Base-by-base conservation (phyloP, 208 protist genomes). In the Trypanosoma melophagium region DNA sequence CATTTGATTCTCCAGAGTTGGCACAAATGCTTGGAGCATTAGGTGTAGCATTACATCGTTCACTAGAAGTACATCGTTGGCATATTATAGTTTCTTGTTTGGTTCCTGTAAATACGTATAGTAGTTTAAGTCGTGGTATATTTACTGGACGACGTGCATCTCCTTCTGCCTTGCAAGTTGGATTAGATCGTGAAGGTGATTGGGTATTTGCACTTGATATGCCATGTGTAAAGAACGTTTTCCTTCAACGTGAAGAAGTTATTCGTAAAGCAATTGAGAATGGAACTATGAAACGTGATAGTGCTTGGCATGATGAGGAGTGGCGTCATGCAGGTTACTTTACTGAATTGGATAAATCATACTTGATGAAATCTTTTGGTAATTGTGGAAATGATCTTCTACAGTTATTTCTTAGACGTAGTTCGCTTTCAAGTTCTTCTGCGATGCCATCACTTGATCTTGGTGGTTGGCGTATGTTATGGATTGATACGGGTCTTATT, bases 11-110 rank as follows among this genome's bases (percentile, higher is more conserved):
- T 45, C 86, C 90, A 5, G 76, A 88, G 44, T 67, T 96, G 19
- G 84, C 82, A 4, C 63, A 71, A 40, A 76, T 96, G 60, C 81
- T 96, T 42, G 86, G 88, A 14, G 71, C 74, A 25, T 76, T 96
- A 28, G 88, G 84, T 44, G 81, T 89, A 72, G 87, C 84, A 31
- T 72, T 96, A 16, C 77, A 89, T 52, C 88, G 88, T 35, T 96
- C 90, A 16, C 73, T 96, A 41, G 71, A 96, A 64, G 51, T 83
- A 45, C 90, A 96, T 56, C 87, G 90, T 53, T 96, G 90, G 88
- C 90, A 96, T 75, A 76, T 96, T 40, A 87, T 77, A 19, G 44
- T 92, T 9, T 89, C 74, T 41, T 96, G 90, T 59, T 74, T 96
- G 28, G 84, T 94, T 47, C 90, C 90, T 0, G 83, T 93, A 25